Conservation (phyloP, 257 asterid genomes). For the Jasminum sambac region DNA sequence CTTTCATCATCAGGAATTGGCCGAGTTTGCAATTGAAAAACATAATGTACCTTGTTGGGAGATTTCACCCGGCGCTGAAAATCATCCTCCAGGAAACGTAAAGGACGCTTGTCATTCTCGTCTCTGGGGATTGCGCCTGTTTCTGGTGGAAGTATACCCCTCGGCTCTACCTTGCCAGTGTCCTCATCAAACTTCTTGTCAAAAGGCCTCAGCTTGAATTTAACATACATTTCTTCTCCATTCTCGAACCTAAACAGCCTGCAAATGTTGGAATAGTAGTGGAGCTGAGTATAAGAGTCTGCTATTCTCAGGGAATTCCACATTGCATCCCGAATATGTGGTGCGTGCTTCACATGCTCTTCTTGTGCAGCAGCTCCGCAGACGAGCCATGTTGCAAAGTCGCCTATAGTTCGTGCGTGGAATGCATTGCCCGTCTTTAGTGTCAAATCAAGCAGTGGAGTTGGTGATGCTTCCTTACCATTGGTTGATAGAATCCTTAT, state of each 20-base stretch:
- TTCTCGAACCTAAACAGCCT: conserved; percentile 52
- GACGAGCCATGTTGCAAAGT: conserved; percentile 72
- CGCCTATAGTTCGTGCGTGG: conserved; percentile 61
- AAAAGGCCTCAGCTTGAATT: conserved; percentile 59
- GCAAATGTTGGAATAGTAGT: conserved; percentile 61
- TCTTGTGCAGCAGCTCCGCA: conserved; percentile 64
- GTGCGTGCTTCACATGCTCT: conserved; percentile 61
- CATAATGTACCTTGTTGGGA: conserved; percentile 39
- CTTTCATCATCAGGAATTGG: conserved; percentile 48
- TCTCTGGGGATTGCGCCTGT: conserved; percentile 72
- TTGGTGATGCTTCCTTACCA: conserved; percentile 27
- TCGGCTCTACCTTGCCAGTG: conserved; percentile 53
- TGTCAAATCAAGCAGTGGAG: conserved; percentile 54
- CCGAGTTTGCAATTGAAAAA: conserved; percentile 53
- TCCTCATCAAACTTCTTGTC: conserved; percentile 49
- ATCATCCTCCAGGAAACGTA: conserved; percentile 57
- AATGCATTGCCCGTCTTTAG: conserved; percentile 66
- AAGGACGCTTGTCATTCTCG: conserved; percentile 51
- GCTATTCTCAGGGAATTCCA: conserved; percentile 57
- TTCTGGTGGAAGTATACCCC: conserved; percentile 65
- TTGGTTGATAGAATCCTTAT: conserved; percentile 44
- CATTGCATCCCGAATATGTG: conserved; percentile 65
- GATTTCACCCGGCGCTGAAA: conserved; percentile 44
- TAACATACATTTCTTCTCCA: conserved; percentile 60
- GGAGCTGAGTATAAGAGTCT: conserved; percentile 58